These are phyloP conservation scores for Lenzites betulinus DNA, from an alignment of 768 basidiomycete species.

Conservation along the genomic window DNA sequence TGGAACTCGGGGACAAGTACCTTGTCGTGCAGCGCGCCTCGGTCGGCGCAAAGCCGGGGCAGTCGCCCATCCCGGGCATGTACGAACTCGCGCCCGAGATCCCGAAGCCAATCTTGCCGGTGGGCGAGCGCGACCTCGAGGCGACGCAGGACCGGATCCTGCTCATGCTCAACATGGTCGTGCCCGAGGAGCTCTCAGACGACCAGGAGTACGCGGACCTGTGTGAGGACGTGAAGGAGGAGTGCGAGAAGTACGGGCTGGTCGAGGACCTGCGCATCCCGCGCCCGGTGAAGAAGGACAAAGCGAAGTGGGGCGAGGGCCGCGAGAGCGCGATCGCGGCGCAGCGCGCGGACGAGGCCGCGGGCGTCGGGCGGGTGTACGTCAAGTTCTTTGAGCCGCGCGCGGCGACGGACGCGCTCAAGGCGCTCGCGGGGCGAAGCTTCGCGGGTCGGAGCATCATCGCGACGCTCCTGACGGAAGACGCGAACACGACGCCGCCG, in stretches of 20 bases:
- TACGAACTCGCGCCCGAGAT: slow-evolving; percentile 84
- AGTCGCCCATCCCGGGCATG: slow-evolving; percentile 61
- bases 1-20: slow-evolving; percentile 95
- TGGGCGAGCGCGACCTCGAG: slow-evolving; percentile 59
- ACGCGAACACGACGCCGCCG: slow-evolving; percentile 84
- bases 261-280: slow-evolving; percentile 90
- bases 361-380: slow-evolving; percentile 95
- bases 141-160: slow-evolving; percentile 73
- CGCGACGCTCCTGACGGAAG: slow-evolving; percentile 79
- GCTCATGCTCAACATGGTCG: slow-evolving; percentile 99
- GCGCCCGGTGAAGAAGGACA: slow-evolving; percentile 84
- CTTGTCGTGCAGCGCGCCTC: slow-evolving; percentile 97
- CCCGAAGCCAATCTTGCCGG: slow-evolving; percentile 86
- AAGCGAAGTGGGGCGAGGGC: slow-evolving; percentile 74
- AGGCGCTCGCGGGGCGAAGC: slow-evolving; percentile 85
- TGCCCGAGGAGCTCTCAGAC: slow-evolving; percentile 84
- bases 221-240: slow-evolving; percentile 91
- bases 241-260: slow-evolving; percentile 77
- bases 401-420: slow-evolving; percentile 71
- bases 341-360: slow-evolving; percentile 77
- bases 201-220: slow-evolving; percentile 95
- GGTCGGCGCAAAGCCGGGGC: slow-evolving; percentile 83
- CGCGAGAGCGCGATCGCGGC: slow-evolving; percentile 65
- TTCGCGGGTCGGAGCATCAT: slow-evolving; percentile 88
- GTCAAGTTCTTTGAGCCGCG: slow-evolving; percentile 75